Percentiles rank a stretch among this genome's conserved stretches.
Evolutionary conservation across 345 rosid species (phyloP).

Genomic region (Citrus cavaleriei): DNA sequence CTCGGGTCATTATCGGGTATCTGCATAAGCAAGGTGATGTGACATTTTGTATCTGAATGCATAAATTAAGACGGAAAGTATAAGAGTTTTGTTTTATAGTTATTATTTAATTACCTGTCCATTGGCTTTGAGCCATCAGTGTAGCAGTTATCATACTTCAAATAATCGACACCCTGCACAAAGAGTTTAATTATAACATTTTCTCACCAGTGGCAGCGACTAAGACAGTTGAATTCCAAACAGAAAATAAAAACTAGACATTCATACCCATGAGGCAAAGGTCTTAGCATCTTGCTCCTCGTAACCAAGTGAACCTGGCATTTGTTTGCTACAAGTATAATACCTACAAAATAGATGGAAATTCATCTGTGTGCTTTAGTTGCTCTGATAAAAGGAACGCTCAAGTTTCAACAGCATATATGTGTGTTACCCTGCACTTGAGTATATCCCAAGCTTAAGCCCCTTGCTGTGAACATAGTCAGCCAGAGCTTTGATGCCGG

Average conservation of each 20-base stretch:
- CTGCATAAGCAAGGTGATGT: slow-evolving; percentile 30
- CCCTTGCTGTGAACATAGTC: slow-evolving; percentile 83
- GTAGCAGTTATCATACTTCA: slow-evolving; percentile 89
- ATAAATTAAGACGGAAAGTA: no score
- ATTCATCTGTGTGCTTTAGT: neutral
- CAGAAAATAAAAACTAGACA: neutral
- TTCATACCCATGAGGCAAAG: slow-evolving; percentile 78
- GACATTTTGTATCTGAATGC: neutral
- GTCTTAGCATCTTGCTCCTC: slow-evolving; percentile 92
- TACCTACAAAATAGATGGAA: slow-evolving; percentile 35
- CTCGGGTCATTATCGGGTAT: slow-evolving; percentile 83
- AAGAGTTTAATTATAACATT: neutral
- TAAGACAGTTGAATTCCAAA: neutral
- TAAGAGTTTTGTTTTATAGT: no score
- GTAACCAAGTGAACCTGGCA: slow-evolving; percentile 90
- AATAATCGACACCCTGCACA: slow-evolving; percentile 76
- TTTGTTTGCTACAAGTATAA: slow-evolving; percentile 74
- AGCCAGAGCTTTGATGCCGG: slow-evolving; percentile 80
- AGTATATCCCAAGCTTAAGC: slow-evolving; percentile 84
- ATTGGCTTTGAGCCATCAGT: slow-evolving; percentile 60
- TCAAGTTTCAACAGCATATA: neutral
- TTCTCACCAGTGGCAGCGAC: neutral
- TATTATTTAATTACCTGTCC: slow-evolving; percentile 39
- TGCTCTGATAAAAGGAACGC: neutral
- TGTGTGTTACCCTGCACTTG: slow-evolving; percentile 72